Evolutionary conservation across 2,329 filamentous ascomycete species (phyloP).

Genomic region (Colletotrichum sp.): DNA sequence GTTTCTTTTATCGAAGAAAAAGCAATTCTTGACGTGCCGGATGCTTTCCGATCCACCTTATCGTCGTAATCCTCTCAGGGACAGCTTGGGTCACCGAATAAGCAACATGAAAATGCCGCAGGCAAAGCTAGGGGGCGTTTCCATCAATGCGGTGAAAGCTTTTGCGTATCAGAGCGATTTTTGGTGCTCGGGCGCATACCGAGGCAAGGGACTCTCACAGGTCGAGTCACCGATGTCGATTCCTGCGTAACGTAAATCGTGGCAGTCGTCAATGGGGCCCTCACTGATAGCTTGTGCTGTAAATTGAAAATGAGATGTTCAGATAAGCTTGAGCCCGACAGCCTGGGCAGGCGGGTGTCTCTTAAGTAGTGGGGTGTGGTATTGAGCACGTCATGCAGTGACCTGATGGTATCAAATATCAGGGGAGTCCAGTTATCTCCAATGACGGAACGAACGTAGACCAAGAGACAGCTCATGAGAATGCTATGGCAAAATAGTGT

Average conservation of each 20-base stretch:
- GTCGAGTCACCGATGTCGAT: background rate
- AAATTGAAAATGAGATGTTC: background rate
- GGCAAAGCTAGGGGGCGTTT: background rate
- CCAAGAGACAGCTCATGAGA: background rate
- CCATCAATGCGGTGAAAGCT: background rate
- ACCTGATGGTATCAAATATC: background rate
- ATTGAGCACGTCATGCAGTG: background rate
- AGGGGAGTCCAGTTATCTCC: background rate
- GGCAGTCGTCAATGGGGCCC: no score
- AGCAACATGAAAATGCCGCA: background rate
- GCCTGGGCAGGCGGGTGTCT: background rate
- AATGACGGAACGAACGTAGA: background rate
- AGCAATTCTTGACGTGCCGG: background rate
- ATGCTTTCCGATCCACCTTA: background rate
- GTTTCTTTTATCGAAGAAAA: background rate
- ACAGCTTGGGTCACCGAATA: background rate
- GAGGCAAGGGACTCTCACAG: background rate
- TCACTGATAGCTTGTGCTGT: no score
- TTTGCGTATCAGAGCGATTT: background rate
- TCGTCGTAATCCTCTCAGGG: background rate
- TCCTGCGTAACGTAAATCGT: background rate
- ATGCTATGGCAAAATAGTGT: background rate
- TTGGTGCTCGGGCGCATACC: background rate
- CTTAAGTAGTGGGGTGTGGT: background rate
- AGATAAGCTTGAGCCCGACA: background rate